A percentile compares a stretch with the other conserved stretches of the same genome.
Evolutionary conservation across 2,329 filamentous ascomycete species (phyloP).

Genomic region (Aspergillus quadrilineatus): DNA sequence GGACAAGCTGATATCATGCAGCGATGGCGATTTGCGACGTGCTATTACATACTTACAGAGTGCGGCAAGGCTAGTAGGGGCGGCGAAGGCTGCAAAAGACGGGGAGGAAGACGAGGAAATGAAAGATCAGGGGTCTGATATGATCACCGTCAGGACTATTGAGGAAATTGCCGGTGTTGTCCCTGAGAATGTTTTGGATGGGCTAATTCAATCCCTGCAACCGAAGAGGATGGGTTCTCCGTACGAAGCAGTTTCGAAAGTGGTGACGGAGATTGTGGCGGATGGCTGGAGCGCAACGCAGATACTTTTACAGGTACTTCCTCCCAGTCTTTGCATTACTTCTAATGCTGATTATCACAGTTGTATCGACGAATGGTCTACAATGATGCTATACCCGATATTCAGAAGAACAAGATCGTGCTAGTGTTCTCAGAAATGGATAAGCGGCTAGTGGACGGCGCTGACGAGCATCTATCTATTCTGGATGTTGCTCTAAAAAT

Average conservation of each 20-base stretch:
- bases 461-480: slow-evolving; percentile 90
- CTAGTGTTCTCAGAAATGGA: slow-evolving; percentile 90
- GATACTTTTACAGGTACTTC: slow-evolving; percentile 71
- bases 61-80: slow-evolving; percentile 82
- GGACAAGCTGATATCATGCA: slow-evolving; percentile 79
- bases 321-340: not conserved
- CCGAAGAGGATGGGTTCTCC: slow-evolving; percentile 63
- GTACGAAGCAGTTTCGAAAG: slow-evolving; percentile 72
- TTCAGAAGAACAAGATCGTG: slow-evolving; percentile 87
- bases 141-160: slow-evolving; percentile 74
- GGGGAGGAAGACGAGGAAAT: slow-evolving; percentile 60
- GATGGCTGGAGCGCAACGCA: slow-evolving; percentile 97
- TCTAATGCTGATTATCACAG: slow-evolving; percentile 18
- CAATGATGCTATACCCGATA: slow-evolving; percentile 78
- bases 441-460: slow-evolving; percentile 89
- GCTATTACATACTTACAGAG: slow-evolving; percentile 96
- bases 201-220: slow-evolving; percentile 72
- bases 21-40: slow-evolving; percentile 91
- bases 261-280: slow-evolving; percentile 86
- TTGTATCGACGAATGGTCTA: slow-evolving; percentile 74
- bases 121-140: slow-evolving; percentile 50
- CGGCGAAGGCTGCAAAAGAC: slow-evolving; percentile 46
- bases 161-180: slow-evolving; percentile 97
- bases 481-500: slow-evolving; percentile 81
- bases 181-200: slow-evolving; percentile 69